These are phyloP conservation scores for Thalassia testudinum DNA, from an alignment of 116 monocot genomes.

Conservation along the genomic window DNA sequence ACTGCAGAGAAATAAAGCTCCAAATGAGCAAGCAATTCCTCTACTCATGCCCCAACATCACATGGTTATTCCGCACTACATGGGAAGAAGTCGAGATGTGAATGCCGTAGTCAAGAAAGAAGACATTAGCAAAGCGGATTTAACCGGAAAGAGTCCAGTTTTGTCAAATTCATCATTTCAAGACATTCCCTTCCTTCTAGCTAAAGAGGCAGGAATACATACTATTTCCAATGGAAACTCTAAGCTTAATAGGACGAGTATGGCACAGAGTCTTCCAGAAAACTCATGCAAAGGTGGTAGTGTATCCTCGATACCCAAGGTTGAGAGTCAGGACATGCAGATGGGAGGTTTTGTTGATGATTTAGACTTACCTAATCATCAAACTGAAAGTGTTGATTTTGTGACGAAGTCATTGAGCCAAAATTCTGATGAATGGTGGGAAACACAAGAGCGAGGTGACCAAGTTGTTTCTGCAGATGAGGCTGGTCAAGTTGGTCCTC, in stretches of 20 bases:
- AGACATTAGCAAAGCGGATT: constrained; percentile 9
- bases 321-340: constrained; percentile 39
- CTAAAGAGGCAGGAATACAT: constrained; percentile 36
- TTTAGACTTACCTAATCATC: constrained; percentile 16
- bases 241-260: constrained; percentile 21
- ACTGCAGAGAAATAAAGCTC: constrained; percentile 85
- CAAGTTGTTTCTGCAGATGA: constrained; percentile 53
- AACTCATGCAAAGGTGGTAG: constrained; percentile 18
- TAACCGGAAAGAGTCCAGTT: constrained; percentile 25
- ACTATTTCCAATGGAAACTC: constrained; percentile 17
- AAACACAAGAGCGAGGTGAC: constrained; percentile 52
- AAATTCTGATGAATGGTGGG: constrained; percentile 80
- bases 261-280: constrained; percentile 15
- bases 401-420: constrained; percentile 10
- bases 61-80: constrained; percentile 95
- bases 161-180: constrained; percentile 36
- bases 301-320: constrained; percentile 30
- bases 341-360: constrained; percentile 81
- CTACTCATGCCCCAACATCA: constrained; percentile 94
- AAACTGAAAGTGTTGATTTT: constrained; percentile 15
- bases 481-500: constrained; percentile 90
- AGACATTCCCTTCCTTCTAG: constrained; percentile 72
- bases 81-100: constrained; percentile 43
- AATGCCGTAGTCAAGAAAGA: constrained; percentile 12
- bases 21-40: constrained; percentile 83